phyloP scores from a whole-genome alignment of 768 basidiomycete genomes.

The Antrodiella citrinella region DNA sequence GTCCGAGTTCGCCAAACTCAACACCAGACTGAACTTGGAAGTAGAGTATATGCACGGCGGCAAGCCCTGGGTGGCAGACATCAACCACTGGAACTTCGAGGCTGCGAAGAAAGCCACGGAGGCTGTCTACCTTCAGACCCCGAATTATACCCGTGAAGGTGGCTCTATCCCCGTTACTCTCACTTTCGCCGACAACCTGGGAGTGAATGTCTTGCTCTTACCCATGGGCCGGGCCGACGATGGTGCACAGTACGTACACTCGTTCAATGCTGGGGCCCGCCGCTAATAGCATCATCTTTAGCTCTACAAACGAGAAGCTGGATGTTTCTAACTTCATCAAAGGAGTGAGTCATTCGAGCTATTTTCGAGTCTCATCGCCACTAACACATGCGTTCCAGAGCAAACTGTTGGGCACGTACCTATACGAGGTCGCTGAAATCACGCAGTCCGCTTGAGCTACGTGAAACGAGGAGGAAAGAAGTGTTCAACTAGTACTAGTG shows the following conservation, averaged over 20 bases:
- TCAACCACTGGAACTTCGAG: constrained; percentile 88
- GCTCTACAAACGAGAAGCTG: constrained; percentile 93
- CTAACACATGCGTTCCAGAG: constrained; percentile 31
- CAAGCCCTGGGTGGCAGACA: constrained; percentile 82
- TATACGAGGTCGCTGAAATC: constrained; percentile 53
- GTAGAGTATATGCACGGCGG: constrained; percentile 74
- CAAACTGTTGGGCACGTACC: constrained; percentile 72
- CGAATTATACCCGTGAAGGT: constrained; percentile 85
- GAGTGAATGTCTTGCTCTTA: constrained; percentile 80
- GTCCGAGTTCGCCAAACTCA: constrained; percentile 77
- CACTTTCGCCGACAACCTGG: constrained; percentile 84
- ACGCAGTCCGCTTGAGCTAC: no score
- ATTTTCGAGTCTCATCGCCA: constrained; percentile 1
- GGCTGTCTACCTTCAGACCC: constrained; percentile 61
- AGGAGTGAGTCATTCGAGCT: constrained; percentile 43
- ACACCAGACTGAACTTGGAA: constrained; percentile 72
- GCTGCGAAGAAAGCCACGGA: constrained; percentile 85
- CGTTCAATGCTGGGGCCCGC: neutral
- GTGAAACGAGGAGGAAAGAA: no score
- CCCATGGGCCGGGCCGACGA: constrained; percentile 95
- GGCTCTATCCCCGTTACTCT: constrained; percentile 92
- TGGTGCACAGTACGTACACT: constrained; percentile 71
- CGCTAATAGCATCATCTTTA: constrained; percentile 18
- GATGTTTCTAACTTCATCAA: constrained; percentile 85
- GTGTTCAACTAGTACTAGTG: no score